These are phyloP conservation scores for Fusarium papillatum DNA, from an alignment of 2,329 filamentous ascomycete genomes.

Conservation along the genomic window DNA sequence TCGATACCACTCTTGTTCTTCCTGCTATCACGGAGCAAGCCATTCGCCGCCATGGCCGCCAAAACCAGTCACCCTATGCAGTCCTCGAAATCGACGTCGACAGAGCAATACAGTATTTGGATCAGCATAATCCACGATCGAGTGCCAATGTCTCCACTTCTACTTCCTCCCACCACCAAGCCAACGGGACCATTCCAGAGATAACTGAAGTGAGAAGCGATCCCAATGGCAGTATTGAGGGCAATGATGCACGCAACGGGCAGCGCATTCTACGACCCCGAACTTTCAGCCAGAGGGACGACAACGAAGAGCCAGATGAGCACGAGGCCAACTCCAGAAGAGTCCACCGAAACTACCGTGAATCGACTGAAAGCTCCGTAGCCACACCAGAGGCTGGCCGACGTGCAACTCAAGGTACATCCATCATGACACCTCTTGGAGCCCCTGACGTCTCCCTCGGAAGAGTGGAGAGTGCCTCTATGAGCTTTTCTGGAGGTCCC, in stretches of 20 bases:
- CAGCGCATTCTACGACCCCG: not conserved
- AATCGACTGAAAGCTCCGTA: not conserved
- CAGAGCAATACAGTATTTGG: not conserved
- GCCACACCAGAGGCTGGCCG: conserved; percentile 8
- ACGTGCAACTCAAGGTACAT: not conserved
- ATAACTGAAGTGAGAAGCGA: not conserved
- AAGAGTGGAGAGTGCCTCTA: not conserved
- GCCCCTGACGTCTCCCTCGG: not conserved
- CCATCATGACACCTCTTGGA: conserved; percentile 1
- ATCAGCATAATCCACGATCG: not conserved
- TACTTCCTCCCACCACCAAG: not conserved
- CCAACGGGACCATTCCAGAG: not conserved
- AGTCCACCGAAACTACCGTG: not conserved
- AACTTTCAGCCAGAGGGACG: not conserved
- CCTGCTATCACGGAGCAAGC: conserved; percentile 6
- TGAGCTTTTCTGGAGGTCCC: not conserved
- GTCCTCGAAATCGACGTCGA: conserved; percentile 1
- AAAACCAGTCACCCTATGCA: not conserved
- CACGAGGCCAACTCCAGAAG: not conserved
- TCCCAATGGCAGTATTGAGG: not conserved
- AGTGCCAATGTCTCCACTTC: not conserved
- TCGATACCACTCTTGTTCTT: not conserved
- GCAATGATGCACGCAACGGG: not conserved
- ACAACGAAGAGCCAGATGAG: not conserved
- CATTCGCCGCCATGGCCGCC: conserved; percentile 8